phyloP scores from a whole-genome alignment of 139 green algal genomes.

The Micromonas commoda region DNA sequence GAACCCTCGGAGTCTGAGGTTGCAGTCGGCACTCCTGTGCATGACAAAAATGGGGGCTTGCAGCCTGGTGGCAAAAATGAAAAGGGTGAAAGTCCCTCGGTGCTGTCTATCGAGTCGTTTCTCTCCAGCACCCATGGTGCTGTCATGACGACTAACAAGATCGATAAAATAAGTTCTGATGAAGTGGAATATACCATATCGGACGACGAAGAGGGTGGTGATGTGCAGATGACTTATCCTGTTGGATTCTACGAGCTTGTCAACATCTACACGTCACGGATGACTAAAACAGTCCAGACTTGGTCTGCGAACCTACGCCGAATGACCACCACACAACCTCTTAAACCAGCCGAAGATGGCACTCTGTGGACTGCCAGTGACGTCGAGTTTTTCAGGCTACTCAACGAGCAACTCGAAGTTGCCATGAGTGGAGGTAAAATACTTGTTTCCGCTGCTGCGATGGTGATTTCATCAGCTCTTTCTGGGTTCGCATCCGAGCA shows the following conservation, averaged over 20 bases:
- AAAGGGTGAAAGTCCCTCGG: background rate
- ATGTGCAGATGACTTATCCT: conserved; percentile 1
- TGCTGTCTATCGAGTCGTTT: background rate
- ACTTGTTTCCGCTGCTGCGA: background rate
- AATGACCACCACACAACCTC: background rate
- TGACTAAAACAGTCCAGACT: background rate
- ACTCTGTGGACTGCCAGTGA: conserved; percentile 7
- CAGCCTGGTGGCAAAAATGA: background rate
- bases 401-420: conserved; percentile 3
- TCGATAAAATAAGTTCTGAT: background rate
- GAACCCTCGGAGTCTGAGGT: background rate
- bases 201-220: background rate
- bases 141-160: background rate
- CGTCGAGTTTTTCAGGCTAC: conserved; percentile 11
- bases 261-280: background rate
- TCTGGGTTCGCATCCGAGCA: background rate
- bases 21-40: background rate
- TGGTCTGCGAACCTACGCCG: background rate
- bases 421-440: background rate
- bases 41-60: background rate
- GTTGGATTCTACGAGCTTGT: background rate
- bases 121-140: background rate
- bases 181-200: background rate
- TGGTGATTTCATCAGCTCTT: background rate
- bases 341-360: background rate